phyloP scores from a whole-genome alignment of 306 rosid genomes.

The Vigna reflexopilosa region DNA sequence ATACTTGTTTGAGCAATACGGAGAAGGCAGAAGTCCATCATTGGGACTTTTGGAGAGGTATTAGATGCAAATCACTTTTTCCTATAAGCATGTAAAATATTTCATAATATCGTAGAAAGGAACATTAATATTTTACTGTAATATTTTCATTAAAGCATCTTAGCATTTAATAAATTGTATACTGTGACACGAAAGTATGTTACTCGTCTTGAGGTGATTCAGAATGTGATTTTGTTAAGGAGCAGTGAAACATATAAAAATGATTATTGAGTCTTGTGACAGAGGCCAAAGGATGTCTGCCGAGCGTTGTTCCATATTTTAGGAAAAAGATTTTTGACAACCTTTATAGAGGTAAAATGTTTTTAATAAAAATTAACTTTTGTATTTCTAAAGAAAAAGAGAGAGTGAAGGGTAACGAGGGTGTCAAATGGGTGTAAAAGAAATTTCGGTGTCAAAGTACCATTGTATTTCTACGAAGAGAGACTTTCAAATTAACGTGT shows the following conservation, averaged over 20 bases:
- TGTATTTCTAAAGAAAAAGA: too few species aligned
- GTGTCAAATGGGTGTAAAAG: too few species aligned
- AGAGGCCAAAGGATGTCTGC: background rate
- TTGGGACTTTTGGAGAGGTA: constrained; percentile 85
- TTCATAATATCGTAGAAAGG: background rate
- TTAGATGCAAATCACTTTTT: constrained; percentile 26
- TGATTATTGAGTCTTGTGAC: background rate
- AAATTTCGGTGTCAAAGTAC: too few species aligned
- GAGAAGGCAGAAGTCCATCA: constrained; percentile 78
- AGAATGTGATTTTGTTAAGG: constrained; percentile 1
- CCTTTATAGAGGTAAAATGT: too few species aligned
- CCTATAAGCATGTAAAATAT: constrained; percentile 3
- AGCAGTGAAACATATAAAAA: constrained; percentile 6
- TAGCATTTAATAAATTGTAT: background rate
- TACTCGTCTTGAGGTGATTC: constrained; percentile 16
- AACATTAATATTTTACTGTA: constrained; percentile 1
- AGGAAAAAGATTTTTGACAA: background rate
- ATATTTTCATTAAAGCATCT: constrained; percentile 17
- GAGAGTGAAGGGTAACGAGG: too few species aligned
- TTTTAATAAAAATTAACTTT: too few species aligned
- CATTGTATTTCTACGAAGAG: background rate
- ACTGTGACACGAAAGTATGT: constrained; percentile 13
- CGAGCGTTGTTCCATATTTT: constrained; percentile 27
- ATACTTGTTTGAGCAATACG: constrained; percentile 79
- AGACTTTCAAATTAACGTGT: constrained; percentile 13